Base-by-base conservation (phyloP, 192 early-diverging fungal genomes). In the Umbelopsis sp. region DNA sequence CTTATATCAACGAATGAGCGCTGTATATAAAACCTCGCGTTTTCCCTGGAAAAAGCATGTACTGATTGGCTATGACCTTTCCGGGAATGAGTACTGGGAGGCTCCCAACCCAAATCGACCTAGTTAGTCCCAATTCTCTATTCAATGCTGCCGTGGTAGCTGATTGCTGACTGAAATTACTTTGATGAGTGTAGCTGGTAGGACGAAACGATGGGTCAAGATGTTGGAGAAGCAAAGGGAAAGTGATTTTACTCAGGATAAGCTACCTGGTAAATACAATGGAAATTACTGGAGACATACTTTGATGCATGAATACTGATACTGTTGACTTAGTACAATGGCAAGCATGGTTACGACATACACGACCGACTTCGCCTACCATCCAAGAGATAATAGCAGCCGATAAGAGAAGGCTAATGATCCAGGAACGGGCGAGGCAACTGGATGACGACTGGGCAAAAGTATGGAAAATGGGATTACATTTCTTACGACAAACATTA, bases 21-120 rank as follows among this genome's bases (percentile, higher is more conserved):
- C 32, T 38, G 59, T 41, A 49, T 79, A 79, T 41, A 79, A 79
- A 50, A 36, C 44, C 9, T 71, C 34, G 2, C 43, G 74, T 14
- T 74, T 75, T 68, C 77, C 77, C 0, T 79, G 77, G 77, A 74
- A 75, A 50, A 79, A 75, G 34, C 73, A 79, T 69, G 77, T 66
- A 11, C 65, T 79, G 25, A 52, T 79, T 49, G 77, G 77, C 8
- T 45, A 31, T 16, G 77, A 79, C 53, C 56, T 79, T 4, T 52
- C 68, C 1, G 77, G 77, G 29, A 79, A 79, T 54, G 73, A 79
- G 56, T 79, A 79, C 49, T 79, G 74, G 73, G 73, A 79, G 51
- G 54, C 65, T 8, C 70, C 77, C 21, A 79, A 75, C 41, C 77
- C 77, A 0, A 36, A 67, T 43, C 43, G 25, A 29, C 36, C 66